phyloP scores from a whole-genome alignment of 2,329 filamentous ascomycete species.

The Sphaerulina vaccinii region DNA sequence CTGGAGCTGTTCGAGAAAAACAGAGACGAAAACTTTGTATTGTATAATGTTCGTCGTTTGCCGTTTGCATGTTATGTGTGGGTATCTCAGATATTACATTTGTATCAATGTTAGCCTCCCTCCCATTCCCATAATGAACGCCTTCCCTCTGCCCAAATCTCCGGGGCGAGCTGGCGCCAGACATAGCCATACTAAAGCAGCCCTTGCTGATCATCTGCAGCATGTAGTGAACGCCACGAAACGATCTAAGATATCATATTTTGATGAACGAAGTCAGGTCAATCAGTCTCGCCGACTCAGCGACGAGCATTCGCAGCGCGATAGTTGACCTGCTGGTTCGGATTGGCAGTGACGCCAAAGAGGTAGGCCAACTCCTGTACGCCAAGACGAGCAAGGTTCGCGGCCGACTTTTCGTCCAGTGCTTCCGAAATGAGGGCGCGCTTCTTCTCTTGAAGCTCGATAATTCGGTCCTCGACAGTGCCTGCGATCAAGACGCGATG shows the following conservation, averaged over 20 bases:
- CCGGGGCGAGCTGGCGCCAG: too few relatives aligned
- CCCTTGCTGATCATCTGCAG: too few relatives aligned
- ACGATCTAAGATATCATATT: neutral
- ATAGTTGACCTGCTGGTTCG: conserved; percentile 28
- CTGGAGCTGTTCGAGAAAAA: too few relatives aligned
- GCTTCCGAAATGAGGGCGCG: conserved; percentile 73
- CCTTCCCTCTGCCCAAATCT: too few relatives aligned
- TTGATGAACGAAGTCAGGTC: too few relatives aligned
- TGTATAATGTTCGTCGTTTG: too few relatives aligned
- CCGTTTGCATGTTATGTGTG: neutral
- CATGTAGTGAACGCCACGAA: neutral
- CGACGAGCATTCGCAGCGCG: conserved; percentile 2
- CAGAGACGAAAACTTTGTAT: too few relatives aligned
- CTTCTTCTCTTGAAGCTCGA: conserved; percentile 76
- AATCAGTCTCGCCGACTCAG: neutral
- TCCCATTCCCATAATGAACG: neutral
- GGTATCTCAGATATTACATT: neutral
- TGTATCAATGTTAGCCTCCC: neutral
- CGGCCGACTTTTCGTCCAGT: conserved; percentile 71
- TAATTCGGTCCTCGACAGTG: conserved; percentile 86
- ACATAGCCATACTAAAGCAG: neutral
- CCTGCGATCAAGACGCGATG: conserved; percentile 74
- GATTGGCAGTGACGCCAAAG: conserved; percentile 50
- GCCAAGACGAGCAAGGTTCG: conserved; percentile 65
- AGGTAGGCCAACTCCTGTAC: conserved; percentile 68